Percentiles rank a stretch among this genome's conserved stretches.
Evolutionary conservation across 352 stramenopile genomes (phyloP).

Genomic region (Pythium aphanidermatum): DNA sequence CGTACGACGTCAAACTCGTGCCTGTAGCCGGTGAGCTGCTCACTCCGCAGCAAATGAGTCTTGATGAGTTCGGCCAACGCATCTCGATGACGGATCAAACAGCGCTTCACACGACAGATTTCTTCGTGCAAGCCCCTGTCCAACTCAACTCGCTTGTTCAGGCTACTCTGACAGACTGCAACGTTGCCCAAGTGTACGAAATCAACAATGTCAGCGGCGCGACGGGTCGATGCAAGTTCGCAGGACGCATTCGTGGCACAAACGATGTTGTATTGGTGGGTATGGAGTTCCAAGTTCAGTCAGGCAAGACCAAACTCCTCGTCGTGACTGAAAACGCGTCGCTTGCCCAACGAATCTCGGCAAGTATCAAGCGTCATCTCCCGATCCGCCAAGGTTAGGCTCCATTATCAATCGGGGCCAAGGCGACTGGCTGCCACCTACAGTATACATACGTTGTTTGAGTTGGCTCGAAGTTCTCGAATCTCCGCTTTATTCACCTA

Average conservation of each 20-base stretch:
- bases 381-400: conserved; percentile 25
- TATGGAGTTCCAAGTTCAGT: conserved; percentile 57
- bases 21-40: conserved; percentile 64
- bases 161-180: conserved; percentile 46
- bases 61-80: conserved; percentile 66
- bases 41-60: conserved; percentile 57
- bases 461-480: background rate
- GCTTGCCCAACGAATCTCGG: conserved; percentile 40
- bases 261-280: conserved; percentile 48
- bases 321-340: conserved; percentile 49
- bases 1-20: conserved; percentile 49
- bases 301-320: conserved; percentile 52
- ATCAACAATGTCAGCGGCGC: conserved; percentile 62
- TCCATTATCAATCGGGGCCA: background rate
- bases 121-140: conserved; percentile 41
- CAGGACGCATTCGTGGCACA: conserved; percentile 43
- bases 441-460: background rate
- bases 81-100: conserved; percentile 52
- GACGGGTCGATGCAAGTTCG: conserved; percentile 67
- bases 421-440: background rate
- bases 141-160: conserved; percentile 45
- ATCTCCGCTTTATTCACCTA: background rate
- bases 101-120: conserved; percentile 51
- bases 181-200: conserved; percentile 68
- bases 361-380: conserved; percentile 49